Evolutionary conservation across 1,284 basidiomycete genomes (phyloP).

Genomic region (Sanghuangporus sanghuang): DNA sequence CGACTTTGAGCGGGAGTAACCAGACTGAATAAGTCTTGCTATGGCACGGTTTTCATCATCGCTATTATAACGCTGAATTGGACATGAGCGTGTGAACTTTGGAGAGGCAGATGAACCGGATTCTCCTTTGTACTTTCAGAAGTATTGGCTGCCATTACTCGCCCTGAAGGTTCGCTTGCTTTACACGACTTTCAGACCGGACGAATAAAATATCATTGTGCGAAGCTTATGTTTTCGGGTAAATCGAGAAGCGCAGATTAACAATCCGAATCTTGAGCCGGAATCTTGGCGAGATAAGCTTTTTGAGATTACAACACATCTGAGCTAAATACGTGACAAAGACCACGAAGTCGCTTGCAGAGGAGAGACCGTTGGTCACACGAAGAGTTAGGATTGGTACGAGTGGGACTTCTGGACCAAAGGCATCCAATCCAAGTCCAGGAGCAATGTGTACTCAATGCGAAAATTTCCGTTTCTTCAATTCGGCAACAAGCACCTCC

Average conservation of each 20-base stretch:
- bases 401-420: too few relatives aligned
- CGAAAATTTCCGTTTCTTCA: too few relatives aligned
- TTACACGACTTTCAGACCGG: not conserved
- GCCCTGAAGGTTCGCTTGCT: not conserved
- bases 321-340: conserved; percentile 80
- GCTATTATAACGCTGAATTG: not conserved
- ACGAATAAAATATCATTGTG: too few relatives aligned
- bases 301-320: conserved; percentile 34
- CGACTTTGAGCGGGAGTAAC: not conserved
- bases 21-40: not conserved
- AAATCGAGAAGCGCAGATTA: conserved; percentile 13
- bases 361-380: conserved; percentile 46
- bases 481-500: too few relatives aligned
- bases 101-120: not conserved
- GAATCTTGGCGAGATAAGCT: conserved; percentile 3
- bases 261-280: conserved; percentile 8
- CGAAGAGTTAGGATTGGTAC: conserved; percentile 57
- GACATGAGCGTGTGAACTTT: not conserved
- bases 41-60: not conserved
- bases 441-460: too few relatives aligned
- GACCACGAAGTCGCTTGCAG: conserved; percentile 62
- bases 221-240: too few relatives aligned
- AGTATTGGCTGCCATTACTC: not conserved
- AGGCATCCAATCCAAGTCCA: too few relatives aligned
- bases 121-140: not conserved